Evolutionary conservation across 2,329 filamentous ascomycete species (phyloP), one percentile per base, ranked within the genome.

Genomic region (Xylaria sp.): DNA sequence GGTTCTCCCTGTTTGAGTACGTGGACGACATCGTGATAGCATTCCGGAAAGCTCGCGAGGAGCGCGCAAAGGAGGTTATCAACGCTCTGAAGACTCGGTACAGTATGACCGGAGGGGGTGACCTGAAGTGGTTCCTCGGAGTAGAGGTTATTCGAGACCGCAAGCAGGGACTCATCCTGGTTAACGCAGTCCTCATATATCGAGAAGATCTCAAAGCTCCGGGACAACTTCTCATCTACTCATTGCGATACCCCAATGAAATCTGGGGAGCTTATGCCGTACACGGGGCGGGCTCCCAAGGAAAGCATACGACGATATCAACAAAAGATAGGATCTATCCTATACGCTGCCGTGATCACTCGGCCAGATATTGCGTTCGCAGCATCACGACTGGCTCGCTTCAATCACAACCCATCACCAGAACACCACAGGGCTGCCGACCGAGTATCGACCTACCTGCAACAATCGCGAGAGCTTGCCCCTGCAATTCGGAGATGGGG

Each of bases 291-390:
- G 2, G 52, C 52, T 3, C 16, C 23, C 3, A 2, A 5, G 4
- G 7, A 48, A 18, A 18, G 13, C 13, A 7, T 54, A 5, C 19
- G 37, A 4, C 42, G 16, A 6, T 55, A 44, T 16, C 53, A 55
- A 19, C 53, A 23, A 9, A 55, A 55, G 42, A 35, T 55, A 1
- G 42, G 53, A 13, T 55, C 53, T 4, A 34, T 55, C 16, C 16
- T 16, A 16, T 16, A 16, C 16, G 16, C 16, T 16, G 16, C 16
- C 16, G 16, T 16, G 16, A 16, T 30, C 5, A 48, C 53, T 13
- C 19, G 53, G 9, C 53, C 53, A 48, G 53, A 55, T 18, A 55
- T 55, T 16, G 53, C 53, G 1, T 55, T 55, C 35, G 42, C 18
- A 2, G 30, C 42, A 4, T 55, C 53, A 3, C 23, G 42, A 35